phyloP scores from a whole-genome alignment of 2,329 filamentous ascomycete species.

The Fusarium guadeloupense region DNA sequence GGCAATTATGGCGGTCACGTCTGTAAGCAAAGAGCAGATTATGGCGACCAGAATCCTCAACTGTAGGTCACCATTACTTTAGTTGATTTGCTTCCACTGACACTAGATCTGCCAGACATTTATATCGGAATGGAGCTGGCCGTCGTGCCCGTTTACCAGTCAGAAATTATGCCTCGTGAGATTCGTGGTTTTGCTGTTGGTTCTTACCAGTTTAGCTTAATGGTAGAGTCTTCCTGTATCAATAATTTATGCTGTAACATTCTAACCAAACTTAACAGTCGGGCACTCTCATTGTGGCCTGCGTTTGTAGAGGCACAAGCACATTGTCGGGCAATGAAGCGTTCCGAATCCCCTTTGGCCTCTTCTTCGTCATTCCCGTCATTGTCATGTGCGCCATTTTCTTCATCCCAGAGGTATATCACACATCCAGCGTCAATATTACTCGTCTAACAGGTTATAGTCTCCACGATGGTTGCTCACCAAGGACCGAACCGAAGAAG shows the following conservation, averaged over 20 bases:
- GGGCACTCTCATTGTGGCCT: slow-evolving; percentile 40
- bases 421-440: fast-evolving
- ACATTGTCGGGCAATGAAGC: slow-evolving; percentile 20
- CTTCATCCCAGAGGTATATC: slow-evolving; percentile 32
- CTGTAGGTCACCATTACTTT: neutral
- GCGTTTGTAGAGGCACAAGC: slow-evolving; percentile 33
- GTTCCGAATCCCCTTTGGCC: slow-evolving; percentile 32
- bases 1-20: slow-evolving; percentile 29
- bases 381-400: slow-evolving; percentile 17
- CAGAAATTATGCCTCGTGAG: slow-evolving; percentile 45
- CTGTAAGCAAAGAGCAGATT: slow-evolving; percentile 22
- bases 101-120: neutral
- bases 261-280: neutral
- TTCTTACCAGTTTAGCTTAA: slow-evolving; percentile 46
- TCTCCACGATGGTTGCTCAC: slow-evolving; percentile 38
- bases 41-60: slow-evolving; percentile 35
- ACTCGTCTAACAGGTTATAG: neutral
- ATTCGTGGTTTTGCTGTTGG: slow-evolving; percentile 47
- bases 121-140: slow-evolving; percentile 35
- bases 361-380: slow-evolving; percentile 33
- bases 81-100: neutral
- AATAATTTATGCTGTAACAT: fast-evolving
- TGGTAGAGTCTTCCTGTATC: slow-evolving; percentile 5
- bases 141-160: slow-evolving; percentile 47
- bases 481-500: slow-evolving; percentile 31